These are phyloP conservation scores for Cadophora sp. DNA, from an alignment of 2,329 filamentous ascomycete species.

Conservation along the genomic window DNA sequence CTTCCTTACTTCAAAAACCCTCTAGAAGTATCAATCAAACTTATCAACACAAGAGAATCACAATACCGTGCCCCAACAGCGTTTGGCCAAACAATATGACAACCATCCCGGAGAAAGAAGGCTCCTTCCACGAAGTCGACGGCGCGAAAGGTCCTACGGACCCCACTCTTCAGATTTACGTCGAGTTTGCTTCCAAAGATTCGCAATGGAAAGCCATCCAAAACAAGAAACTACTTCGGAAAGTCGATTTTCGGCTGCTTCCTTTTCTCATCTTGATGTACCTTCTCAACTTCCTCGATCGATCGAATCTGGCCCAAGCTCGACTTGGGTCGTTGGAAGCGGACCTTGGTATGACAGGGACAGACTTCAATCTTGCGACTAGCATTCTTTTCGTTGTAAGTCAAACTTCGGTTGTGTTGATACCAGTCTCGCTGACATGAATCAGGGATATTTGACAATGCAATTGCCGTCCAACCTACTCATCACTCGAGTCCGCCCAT, in stretches of 20 bases:
- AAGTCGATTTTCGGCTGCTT: conserved; percentile 58
- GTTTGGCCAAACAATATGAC: background rate
- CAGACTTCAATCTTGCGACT: conserved; percentile 62
- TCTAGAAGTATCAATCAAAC: background rate
- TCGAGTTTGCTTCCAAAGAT: conserved; percentile 41
- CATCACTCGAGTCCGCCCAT: conserved; percentile 51
- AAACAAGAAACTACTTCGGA: conserved; percentile 49
- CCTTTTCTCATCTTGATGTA: conserved; percentile 62
- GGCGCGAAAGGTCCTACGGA: background rate
- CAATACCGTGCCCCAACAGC: background rate
- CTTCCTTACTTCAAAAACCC: too few relatives aligned
- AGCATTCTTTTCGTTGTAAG: conserved; percentile 60
- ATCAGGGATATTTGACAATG: conserved; percentile 52
- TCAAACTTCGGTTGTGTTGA: background rate
- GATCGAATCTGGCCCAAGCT: conserved; percentile 59
- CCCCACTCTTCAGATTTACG: conserved; percentile 27
- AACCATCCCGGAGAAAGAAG: background rate
- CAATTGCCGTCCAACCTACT: conserved; percentile 56
- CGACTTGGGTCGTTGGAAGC: conserved; percentile 59
- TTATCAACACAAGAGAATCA: background rate
- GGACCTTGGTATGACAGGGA: conserved; percentile 60
- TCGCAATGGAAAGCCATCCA: conserved; percentile 42
- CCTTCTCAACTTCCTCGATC: conserved; percentile 61
- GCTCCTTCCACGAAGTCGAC: conserved; percentile 6
- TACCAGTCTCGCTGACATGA: background rate